A percentile compares a stretch with the other conserved stretches of the same genome.
These are phyloP conservation scores for Aspergillus heteromorphus DNA, from an alignment of 495 filamentous ascomycete species.

Conservation along the genomic window DNA sequence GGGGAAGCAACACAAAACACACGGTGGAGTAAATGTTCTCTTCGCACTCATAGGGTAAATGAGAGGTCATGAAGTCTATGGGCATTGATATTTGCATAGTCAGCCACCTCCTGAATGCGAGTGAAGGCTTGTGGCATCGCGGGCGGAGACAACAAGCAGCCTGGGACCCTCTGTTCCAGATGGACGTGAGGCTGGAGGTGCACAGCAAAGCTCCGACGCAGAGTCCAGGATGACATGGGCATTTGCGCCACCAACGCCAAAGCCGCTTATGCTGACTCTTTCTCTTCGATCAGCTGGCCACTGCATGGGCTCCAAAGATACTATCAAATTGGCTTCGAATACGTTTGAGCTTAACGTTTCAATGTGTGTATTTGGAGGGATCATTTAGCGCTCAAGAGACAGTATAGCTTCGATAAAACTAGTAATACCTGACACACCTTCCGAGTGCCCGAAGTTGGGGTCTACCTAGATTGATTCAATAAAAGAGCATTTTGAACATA, in stretches of 20 bases:
- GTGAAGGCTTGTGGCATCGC: background rate
- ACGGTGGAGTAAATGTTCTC: slow-evolving; percentile 2
- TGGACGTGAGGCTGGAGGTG: background rate
- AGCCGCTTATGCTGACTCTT: slow-evolving; percentile 28
- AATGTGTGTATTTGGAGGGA: slow-evolving; percentile 33
- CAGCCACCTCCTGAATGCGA: background rate
- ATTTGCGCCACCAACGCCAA: slow-evolving; percentile 29
- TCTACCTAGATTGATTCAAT: slow-evolving; percentile 12
- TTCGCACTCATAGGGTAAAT: background rate
- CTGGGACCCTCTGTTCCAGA: background rate
- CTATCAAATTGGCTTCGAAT: background rate
- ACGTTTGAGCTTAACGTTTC: slow-evolving; percentile 20
- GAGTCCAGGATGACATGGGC: slow-evolving; percentile 11
- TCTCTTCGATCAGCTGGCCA: slow-evolving; percentile 23
- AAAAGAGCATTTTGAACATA: no score
- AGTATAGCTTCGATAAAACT: slow-evolving; percentile 31
- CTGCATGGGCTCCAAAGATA: slow-evolving; percentile 14
- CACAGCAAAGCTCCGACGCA: background rate
- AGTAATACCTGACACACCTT: slow-evolving; percentile 23
- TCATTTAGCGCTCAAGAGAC: slow-evolving; percentile 23
- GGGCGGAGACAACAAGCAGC: slow-evolving; percentile 6
- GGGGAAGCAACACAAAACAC: slow-evolving; percentile 1
- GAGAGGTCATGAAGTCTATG: background rate
- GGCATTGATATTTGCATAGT: background rate
- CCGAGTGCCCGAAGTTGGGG: slow-evolving; percentile 32